Conservation (phyloP, 2,329 filamentous ascomycete species). For the Sporothrix mexicana region DNA sequence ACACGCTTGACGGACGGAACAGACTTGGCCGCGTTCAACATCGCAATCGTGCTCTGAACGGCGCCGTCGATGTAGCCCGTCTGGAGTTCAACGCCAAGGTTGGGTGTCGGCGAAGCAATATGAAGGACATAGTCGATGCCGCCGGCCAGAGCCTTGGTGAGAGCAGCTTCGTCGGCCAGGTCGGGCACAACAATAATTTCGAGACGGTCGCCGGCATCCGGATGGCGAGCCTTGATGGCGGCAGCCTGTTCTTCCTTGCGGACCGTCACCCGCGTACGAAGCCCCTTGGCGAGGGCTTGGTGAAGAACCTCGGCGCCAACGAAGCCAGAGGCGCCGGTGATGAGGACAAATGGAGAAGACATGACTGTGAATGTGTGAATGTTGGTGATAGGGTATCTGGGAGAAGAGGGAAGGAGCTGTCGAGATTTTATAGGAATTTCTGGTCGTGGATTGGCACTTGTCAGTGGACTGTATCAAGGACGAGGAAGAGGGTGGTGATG, state of each 20-base stretch:
- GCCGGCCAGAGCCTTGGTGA: background rate
- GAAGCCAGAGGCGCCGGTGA: slow-evolving; percentile 42
- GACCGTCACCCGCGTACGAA: slow-evolving; percentile 24
- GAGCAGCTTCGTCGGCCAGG: background rate
- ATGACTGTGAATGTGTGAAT: background rate
- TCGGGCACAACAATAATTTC: slow-evolving; percentile 20
- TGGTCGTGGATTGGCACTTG: background rate
- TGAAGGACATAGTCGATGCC: slow-evolving; percentile 28
- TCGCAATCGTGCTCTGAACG: slow-evolving; percentile 39
- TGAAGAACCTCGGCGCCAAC: slow-evolving; percentile 40
- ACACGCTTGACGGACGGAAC: slow-evolving; percentile 8
- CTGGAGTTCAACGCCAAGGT: background rate
- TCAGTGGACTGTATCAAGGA: background rate
- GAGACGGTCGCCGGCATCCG: background rate
- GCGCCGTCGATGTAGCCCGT: slow-evolving; percentile 40
- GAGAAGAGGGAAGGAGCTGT: background rate
- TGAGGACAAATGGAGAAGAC: slow-evolving; percentile 32
- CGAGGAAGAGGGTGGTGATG: background rate
- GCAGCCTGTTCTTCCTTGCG: slow-evolving; percentile 25
- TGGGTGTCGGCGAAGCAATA: slow-evolving; percentile 27
- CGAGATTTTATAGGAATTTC: background rate
- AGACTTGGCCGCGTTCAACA: slow-evolving; percentile 19
- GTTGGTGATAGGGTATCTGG: background rate
- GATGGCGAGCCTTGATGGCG: background rate
- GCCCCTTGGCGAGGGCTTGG: slow-evolving; percentile 25